A percentile compares a stretch with the other conserved stretches of the same genome.
These are phyloP conservation scores for Pseudocercospora crystallina DNA, from an alignment of 2,329 filamentous ascomycete genomes.

Conservation along the genomic window DNA sequence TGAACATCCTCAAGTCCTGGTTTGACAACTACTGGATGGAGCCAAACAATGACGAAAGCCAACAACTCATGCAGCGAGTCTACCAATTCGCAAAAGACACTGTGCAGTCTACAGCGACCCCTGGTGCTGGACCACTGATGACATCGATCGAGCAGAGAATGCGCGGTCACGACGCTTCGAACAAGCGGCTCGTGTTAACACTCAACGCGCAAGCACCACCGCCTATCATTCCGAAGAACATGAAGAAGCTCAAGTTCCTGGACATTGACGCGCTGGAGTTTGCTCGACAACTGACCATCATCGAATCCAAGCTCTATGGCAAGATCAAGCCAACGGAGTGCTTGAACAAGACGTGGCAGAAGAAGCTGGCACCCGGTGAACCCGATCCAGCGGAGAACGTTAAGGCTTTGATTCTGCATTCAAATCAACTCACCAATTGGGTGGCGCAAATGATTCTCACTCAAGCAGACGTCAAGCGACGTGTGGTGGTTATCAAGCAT, in stretches of 20 bases:
- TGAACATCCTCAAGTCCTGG: slow-evolving; percentile 98
- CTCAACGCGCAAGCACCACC: slow-evolving; percentile 74
- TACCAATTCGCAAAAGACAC: slow-evolving; percentile 89
- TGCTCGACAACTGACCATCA: slow-evolving; percentile 94
- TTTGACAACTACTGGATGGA: slow-evolving; percentile 99
- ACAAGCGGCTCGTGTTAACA: slow-evolving; percentile 83
- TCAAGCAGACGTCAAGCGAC: slow-evolving; percentile 90
- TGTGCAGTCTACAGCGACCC: slow-evolving; percentile 89
- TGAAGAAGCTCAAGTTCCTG: slow-evolving; percentile 98
- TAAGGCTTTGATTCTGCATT: slow-evolving; percentile 93
- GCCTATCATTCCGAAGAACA: slow-evolving; percentile 95
- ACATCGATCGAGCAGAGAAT: slow-evolving; percentile 84
- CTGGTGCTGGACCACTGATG: slow-evolving; percentile 81
- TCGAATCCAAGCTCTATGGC: slow-evolving; percentile 89
- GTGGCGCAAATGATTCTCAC: slow-evolving; percentile 98
- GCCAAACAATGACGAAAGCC: slow-evolving; percentile 78
- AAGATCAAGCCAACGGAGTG: slow-evolving; percentile 97
- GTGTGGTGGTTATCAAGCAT: slow-evolving; percentile 96
- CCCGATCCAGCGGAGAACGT: slow-evolving; percentile 89
- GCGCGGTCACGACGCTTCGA: slow-evolving; percentile 81
- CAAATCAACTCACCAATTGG: slow-evolving; percentile 99
- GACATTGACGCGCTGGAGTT: slow-evolving; percentile 97
- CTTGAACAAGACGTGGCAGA: slow-evolving; percentile 98
- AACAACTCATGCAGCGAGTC: slow-evolving; percentile 81
- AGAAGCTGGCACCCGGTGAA: slow-evolving; percentile 80